Conservation (phyloP, 352 stramenopile species). For the Pythium monospermum region DNA sequence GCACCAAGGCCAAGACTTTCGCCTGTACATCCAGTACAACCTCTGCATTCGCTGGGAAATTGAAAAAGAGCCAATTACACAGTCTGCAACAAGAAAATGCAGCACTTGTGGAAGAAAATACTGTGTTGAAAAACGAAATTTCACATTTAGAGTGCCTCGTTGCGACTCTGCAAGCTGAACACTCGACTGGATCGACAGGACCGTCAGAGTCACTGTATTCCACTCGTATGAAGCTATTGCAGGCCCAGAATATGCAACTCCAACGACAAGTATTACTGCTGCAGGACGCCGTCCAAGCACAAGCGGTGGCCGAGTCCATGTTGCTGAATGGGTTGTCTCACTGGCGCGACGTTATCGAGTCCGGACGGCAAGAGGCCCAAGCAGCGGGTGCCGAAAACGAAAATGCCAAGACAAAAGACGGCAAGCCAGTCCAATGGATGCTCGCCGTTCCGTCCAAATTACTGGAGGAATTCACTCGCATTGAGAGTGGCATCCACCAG, state of each 20-base stretch:
- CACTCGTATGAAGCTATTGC: constrained; percentile 31
- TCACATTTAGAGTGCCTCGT: constrained; percentile 39
- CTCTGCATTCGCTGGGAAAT: constrained; percentile 28
- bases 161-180: constrained; percentile 26
- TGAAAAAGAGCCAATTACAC: constrained; percentile 39
- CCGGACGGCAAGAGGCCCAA: constrained; percentile 37
- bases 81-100: constrained; percentile 41
- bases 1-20: constrained; percentile 16
- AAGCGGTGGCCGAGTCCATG: constrained; percentile 31
- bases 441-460: constrained; percentile 13
- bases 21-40: constrained; percentile 7
- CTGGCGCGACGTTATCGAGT: constrained; percentile 39
- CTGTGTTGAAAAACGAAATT: constrained; percentile 39
- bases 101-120: constrained; percentile 32
- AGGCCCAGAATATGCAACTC: constrained; percentile 63
- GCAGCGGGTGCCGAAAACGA: constrained; percentile 32
- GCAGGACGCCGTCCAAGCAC: constrained; percentile 30
- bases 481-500: constrained; percentile 18
- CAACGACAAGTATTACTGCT: constrained; percentile 43
- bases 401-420: constrained; percentile 8
- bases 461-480: constrained; percentile 15
- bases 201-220: not conserved
- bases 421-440: constrained; percentile 24
- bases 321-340: constrained; percentile 31
- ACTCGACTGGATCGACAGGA: constrained; percentile 4